phyloP scores from a whole-genome alignment of 2,329 filamentous ascomycete species.

The Colletotrichum sp. region DNA sequence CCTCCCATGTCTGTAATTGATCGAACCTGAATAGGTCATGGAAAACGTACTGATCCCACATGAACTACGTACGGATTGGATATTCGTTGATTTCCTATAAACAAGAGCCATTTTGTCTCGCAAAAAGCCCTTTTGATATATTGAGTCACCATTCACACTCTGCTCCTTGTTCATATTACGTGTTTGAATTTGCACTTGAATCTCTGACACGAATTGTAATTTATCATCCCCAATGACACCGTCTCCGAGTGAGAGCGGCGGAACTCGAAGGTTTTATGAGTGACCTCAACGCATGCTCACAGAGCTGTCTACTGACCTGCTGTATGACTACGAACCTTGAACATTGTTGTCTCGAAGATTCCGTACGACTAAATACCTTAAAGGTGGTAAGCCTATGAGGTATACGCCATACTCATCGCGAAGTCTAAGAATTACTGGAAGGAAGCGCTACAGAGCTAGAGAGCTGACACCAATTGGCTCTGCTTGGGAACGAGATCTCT shows the following conservation, averaged over 20 bases:
- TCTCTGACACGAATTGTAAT: accelerated
- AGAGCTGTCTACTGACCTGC: not conserved
- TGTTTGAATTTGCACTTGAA: not conserved
- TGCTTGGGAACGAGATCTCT: not conserved
- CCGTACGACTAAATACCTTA: accelerated
- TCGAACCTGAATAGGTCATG: not conserved
- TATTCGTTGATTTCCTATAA: accelerated
- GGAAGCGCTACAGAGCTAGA: too few species aligned
- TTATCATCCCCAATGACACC: not conserved
- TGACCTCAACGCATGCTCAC: not conserved
- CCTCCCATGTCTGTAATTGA: accelerated
- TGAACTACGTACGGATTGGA: not conserved
- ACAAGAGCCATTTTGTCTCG: not conserved
- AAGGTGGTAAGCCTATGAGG: too few species aligned
- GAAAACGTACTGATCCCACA: not conserved
- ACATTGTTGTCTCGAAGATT: not conserved
- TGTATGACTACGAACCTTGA: not conserved
- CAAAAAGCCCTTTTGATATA: accelerated
- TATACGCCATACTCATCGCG: too few species aligned
- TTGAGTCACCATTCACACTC: not conserved
- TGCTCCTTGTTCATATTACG: accelerated
- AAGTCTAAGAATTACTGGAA: too few species aligned
- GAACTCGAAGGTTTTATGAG: not conserved
- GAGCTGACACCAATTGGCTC: too few species aligned
- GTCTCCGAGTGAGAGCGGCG: not conserved